Conservation (phyloP, 2,329 filamentous ascomycete genomes). For the Ascomycota sp. region DNA sequence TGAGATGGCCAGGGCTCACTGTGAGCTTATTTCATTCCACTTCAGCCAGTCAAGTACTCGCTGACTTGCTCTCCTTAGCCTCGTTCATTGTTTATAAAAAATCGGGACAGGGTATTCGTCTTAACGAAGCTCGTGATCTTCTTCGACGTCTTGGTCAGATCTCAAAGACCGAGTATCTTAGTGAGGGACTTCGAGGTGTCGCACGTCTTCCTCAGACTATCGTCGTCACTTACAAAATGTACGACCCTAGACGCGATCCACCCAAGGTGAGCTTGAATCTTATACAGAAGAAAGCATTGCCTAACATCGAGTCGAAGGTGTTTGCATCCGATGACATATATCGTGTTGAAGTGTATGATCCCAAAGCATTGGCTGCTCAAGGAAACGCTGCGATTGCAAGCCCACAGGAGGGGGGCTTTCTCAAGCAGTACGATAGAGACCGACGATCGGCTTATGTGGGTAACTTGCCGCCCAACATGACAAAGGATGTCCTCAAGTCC, state of each 20-base stretch:
- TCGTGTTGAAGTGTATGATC: conserved; percentile 8
- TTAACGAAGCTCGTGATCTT: conserved; percentile 21
- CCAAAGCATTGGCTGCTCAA: conserved; percentile 5
- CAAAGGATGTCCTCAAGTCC: conserved; percentile 13
- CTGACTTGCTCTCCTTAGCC: conserved; percentile 18
- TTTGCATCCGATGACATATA: conserved; percentile 9
- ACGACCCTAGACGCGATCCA: conserved; percentile 27
- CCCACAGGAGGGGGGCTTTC: conserved; percentile 3
- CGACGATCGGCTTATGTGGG: conserved; percentile 25
- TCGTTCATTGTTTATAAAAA: conserved; percentile 23
- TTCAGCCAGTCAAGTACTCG: neutral
- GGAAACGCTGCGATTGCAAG: neutral
- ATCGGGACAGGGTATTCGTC: conserved; percentile 13
- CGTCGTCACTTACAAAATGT: conserved; percentile 26
- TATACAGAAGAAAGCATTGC: neutral
- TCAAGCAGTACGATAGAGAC: conserved; percentile 19
- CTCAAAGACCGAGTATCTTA: conserved; percentile 15
- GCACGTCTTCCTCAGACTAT: conserved; percentile 17
- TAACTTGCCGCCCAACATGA: conserved; percentile 17
- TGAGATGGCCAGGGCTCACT: conserved; percentile 35
- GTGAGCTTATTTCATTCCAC: conserved; percentile 15
- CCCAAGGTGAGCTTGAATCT: conserved; percentile 17
- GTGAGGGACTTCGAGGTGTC: conserved; percentile 10
- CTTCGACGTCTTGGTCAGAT: conserved; percentile 23
- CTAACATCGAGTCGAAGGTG: conserved; percentile 2